Evolutionary conservation across 1,139 yeast species (phyloP), one percentile per base, ranked within the genome.

Genomic region (Taphrina deformans): DNA sequence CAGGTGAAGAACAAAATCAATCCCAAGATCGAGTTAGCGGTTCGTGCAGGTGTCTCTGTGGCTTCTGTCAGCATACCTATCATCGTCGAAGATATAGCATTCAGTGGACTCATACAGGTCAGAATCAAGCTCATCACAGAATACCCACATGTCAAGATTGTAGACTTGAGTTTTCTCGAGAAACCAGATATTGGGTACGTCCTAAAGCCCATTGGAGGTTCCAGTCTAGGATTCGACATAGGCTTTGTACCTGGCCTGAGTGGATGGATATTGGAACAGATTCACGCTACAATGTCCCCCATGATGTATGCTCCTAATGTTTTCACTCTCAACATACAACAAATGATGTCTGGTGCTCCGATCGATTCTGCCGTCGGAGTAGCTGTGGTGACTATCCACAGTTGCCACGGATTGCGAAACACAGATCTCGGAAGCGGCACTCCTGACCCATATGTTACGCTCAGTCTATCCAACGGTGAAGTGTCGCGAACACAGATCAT

Each of bases 81-180:
- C 56, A 70, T 79, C 40, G 76, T 79, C 21, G 80, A 79, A 67
- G 78, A 79, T 67, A 76, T 72, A 84, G 87, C 70, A 80, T 92
- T 71, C 85, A 82, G 79, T 66, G 92, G 89, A 7, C 79, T 84
- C 69, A 83, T 87, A 65, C 84, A 97, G 75, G 83, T 93, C 64
- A 83, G 97, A 73, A 76, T 93, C 74, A 88, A 93, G 80, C 85
- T 93, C 86, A 92, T 89, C 87, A 76, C 90, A 1, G 82, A 90
- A 4, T 91, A 88, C 77, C 99, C 99, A 3, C 98, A 93, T 76
- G 80, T 93, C 69, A 96, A 93, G 75, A 91, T 97, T 1, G 85
- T 91, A 23, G 93, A 89, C 73, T 84, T 92, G 38, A 86, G 96
- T 24, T 79, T 93, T 71, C 78, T 91, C 75, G 93, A 89, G 68